phyloP scores from a whole-genome alignment of 2,329 filamentous ascomycete genomes.

The Monilinia fructicola region DNA sequence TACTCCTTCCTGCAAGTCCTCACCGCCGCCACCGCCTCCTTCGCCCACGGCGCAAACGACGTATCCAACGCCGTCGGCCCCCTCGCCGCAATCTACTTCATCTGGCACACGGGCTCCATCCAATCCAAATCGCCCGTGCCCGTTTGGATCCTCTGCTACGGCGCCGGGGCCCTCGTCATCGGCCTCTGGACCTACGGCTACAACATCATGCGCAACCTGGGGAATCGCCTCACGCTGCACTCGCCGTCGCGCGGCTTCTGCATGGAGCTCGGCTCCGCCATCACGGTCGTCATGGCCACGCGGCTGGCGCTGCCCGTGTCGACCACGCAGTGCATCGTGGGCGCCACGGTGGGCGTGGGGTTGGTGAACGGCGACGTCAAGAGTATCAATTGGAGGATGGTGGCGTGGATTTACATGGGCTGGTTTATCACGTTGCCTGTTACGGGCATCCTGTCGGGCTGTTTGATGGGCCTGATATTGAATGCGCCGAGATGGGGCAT shows the following conservation, averaged over 20 bases:
- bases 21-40: constrained; percentile 51
- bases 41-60: constrained; percentile 72
- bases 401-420: constrained; percentile 60
- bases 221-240: constrained; percentile 13
- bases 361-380: constrained; percentile 70
- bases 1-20: constrained; percentile 55
- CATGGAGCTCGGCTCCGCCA: constrained; percentile 77
- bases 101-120: constrained; percentile 54
- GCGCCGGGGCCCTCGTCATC: constrained; percentile 44
- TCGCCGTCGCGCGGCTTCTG: constrained; percentile 58
- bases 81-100: constrained; percentile 69
- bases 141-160: constrained; percentile 52
- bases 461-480: constrained; percentile 21
- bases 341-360: constrained; percentile 73
- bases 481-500: constrained; percentile 19
- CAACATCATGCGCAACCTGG: constrained; percentile 61
- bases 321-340: constrained; percentile 78
- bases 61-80: constrained; percentile 69
- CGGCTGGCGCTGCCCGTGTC: constrained; percentile 71
- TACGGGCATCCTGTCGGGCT: constrained; percentile 23
- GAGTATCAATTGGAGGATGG: constrained; percentile 75
- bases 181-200: constrained; percentile 74
- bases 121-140: constrained; percentile 63
- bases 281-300: constrained; percentile 73
- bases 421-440: constrained; percentile 52